phyloP scores from a whole-genome alignment of 1,284 basidiomycete species.

The Peniophora sp. region DNA sequence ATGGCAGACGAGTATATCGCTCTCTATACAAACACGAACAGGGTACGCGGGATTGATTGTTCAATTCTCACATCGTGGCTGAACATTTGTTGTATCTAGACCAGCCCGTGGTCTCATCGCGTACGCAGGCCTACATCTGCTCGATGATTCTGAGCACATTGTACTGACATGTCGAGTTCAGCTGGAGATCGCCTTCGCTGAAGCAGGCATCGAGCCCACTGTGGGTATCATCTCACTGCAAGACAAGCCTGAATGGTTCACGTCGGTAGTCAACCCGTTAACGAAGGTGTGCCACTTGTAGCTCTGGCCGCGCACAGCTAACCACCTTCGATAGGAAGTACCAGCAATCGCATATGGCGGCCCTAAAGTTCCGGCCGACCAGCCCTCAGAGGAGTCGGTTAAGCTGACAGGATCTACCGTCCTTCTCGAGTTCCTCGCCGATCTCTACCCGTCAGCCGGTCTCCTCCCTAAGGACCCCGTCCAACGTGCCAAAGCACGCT shows the following conservation, averaged over 20 bases:
- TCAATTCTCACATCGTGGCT: too few species aligned
- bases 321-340: constrained; percentile 24
- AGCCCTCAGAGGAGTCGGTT: constrained; percentile 45
- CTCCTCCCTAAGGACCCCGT: constrained; percentile 50
- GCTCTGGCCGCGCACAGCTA: constrained; percentile 54
- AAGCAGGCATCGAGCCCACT: constrained; percentile 40
- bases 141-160: constrained; percentile 12
- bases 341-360: constrained; percentile 55
- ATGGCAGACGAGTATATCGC: too few species aligned
- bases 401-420: constrained; percentile 59
- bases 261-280: constrained; percentile 8
- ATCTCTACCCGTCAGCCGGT: constrained; percentile 33
- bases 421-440: constrained; percentile 55
- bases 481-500: constrained; percentile 44
- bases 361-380: constrained; percentile 37
- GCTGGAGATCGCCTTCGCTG: constrained; percentile 51
- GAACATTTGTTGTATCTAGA: too few species aligned
- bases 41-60: too few species aligned
- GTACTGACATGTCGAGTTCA: constrained; percentile 15
- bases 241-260: constrained; percentile 62
- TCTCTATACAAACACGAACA: too few species aligned
- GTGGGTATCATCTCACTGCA: constrained; percentile 45
- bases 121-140: too few species aligned
- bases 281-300: constrained; percentile 30
- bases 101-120: too few species aligned